A percentile compares a stretch with the other conserved stretches of the same genome.
phyloP scores from a whole-genome alignment of 2,329 filamentous ascomycete species.

The Apiospora saccharicola region DNA sequence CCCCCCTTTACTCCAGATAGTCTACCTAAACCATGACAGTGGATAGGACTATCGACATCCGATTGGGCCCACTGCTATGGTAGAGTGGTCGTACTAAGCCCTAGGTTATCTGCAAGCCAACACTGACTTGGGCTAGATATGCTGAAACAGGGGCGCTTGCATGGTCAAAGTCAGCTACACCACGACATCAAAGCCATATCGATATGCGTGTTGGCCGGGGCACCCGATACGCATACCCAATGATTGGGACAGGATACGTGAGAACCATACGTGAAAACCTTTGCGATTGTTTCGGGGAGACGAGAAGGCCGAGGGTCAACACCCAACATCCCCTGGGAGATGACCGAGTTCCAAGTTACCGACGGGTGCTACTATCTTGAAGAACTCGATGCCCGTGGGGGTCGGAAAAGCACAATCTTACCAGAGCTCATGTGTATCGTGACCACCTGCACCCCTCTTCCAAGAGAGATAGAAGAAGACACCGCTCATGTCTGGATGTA shows the following conservation, averaged over 20 bases:
- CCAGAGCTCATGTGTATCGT: too few species aligned
- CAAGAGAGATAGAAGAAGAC: neutral
- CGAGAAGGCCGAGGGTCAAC: neutral
- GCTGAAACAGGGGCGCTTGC: neutral
- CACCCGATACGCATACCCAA: neutral
- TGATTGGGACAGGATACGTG: neutral
- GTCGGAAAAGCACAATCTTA: neutral
- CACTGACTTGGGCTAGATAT: neutral
- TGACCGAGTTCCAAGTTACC: neutral
- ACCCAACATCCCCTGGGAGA: neutral
- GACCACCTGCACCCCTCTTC: neutral
- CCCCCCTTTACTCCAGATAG: neutral
- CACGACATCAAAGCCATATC: neutral
- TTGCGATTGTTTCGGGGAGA: neutral
- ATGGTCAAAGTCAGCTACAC: neutral
- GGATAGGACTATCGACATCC: neutral
- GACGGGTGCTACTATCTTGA: neutral
- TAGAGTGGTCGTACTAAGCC: neutral
- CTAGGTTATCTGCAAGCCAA: neutral
- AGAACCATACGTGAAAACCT: neutral
- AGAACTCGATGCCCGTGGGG: too few species aligned
- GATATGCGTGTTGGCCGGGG: neutral
- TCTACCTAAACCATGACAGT: neutral
- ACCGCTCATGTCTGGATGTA: neutral
- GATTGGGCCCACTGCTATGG: neutral